These are phyloP conservation scores for Penicillium paneum DNA, from an alignment of 2,329 filamentous ascomycete genomes.

Conservation along the genomic window DNA sequence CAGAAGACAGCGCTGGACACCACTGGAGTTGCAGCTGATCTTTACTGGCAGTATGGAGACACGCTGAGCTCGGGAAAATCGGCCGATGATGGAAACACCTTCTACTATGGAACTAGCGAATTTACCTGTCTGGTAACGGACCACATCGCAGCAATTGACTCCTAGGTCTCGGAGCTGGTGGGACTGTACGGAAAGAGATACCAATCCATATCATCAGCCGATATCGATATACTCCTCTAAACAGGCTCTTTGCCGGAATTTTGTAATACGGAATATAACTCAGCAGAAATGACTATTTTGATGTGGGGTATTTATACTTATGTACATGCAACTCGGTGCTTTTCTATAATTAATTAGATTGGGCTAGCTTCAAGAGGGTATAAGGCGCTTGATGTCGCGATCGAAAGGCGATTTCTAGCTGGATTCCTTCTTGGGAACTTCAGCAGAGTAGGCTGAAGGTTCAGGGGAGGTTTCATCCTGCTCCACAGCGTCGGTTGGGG, in stretches of 20 bases:
- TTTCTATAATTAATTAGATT: not conserved
- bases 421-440: slow-evolving; percentile 1
- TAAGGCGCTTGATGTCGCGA: not conserved
- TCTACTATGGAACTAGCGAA: slow-evolving; percentile 32
- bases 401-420: not conserved
- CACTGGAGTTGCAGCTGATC: slow-evolving; percentile 35
- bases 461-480: slow-evolving; percentile 4
- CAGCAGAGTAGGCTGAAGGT: not conserved
- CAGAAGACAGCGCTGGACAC: slow-evolving; percentile 35
- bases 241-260: too few relatives aligned
- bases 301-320: not conserved
- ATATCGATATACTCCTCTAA: not conserved
- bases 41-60: slow-evolving; percentile 42
- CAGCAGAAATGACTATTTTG: not conserved
- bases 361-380: not conserved
- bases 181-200: not conserved
- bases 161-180: not conserved
- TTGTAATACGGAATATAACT: not conserved
- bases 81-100: slow-evolving; percentile 31
- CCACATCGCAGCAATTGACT: slow-evolving; percentile 22
- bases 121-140: slow-evolving; percentile 34
- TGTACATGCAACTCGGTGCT: not conserved
- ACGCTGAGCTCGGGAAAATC: slow-evolving; percentile 30
- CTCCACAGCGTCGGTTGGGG: slow-evolving; percentile 27
- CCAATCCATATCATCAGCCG: not conserved